These are phyloP conservation scores for Sugiyamaella lignohabitans DNA, from an alignment of 805 yeast genomes.

Conservation along the genomic window DNA sequence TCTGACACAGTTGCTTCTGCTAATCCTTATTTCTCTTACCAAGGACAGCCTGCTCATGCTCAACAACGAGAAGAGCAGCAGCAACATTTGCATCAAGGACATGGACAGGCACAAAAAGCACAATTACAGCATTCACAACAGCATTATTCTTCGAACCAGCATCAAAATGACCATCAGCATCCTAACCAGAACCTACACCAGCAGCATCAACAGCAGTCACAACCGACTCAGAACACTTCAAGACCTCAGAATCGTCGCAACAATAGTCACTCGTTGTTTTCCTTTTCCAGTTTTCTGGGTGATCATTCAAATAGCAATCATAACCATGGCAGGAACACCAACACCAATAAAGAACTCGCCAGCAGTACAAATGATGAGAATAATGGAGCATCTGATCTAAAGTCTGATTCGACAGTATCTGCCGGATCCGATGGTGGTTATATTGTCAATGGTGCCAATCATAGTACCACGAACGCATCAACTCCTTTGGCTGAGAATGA, in stretches of 20 bases:
- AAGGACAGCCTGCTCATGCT: slow-evolving; percentile 53
- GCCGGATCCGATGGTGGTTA: too few species aligned
- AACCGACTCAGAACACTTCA: background rate
- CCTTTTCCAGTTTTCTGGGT: slow-evolving; percentile 1
- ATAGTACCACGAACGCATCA: background rate
- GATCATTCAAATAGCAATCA: too few species aligned
- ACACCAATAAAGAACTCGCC: too few species aligned
- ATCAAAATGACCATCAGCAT: background rate
- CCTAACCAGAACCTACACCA: background rate
- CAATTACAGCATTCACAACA: too few species aligned
- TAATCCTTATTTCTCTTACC: slow-evolving; percentile 51
- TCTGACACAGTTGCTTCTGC: slow-evolving; percentile 20
- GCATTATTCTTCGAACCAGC: background rate
- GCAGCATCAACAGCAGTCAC: background rate
- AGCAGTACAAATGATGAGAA: background rate
- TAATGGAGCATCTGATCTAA: too few species aligned
- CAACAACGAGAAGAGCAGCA: slow-evolving; percentile 41
- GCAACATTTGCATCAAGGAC: slow-evolving; percentile 37
- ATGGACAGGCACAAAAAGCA: too few species aligned
- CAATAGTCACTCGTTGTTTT: slow-evolving; percentile 1
- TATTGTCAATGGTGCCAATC: background rate
- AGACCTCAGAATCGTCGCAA: background rate
- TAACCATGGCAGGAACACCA: too few species aligned
- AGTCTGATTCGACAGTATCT: too few species aligned
- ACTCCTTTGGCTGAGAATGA: background rate